Base-by-base conservation (phyloP, 495 filamentous ascomycete species). In the Xylaria scruposa region DNA sequence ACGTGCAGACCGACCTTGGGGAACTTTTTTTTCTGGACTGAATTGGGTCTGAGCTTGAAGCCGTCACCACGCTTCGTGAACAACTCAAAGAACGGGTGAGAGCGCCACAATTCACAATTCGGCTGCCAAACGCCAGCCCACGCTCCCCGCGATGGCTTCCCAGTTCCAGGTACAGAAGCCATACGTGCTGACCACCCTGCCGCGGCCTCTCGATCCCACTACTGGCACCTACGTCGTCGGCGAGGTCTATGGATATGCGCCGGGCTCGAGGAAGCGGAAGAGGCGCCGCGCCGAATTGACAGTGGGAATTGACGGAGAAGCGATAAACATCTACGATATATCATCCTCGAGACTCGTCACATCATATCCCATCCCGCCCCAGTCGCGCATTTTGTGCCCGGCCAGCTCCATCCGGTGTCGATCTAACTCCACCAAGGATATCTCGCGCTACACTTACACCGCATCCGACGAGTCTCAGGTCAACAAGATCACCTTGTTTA, bases 301-400 rank as follows among this genome's bases (percentile, higher is more conserved):
- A 15, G 90, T 96, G 10, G 93, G 92, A 10, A 90, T 97, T 76
- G 94, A 99, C 82, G 94, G 94, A 68, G 94, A 97, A 77, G 91
- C 93, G 17, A 86, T 98, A 17, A 96, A 94, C 78, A 90, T 99
- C 60, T 98, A 98, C 83, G 92, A 97, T 86, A 95, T 99, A 29
- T 90, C 92, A 78, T 91, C 90, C 1, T 89, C 93, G n/a, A 91
- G 90, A 69, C 87, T 95, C 42, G 85, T 95, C 33, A 92, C 93
- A 17, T 95, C 94, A 1, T 97, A 97, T 77, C 91, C 93, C 29
- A 83, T 97, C 63, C 92, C 94, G 51, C 94, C 94, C 24, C 90
- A 96, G 77, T 89, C 92, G 13, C 87, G 85, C 51, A 92, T 97
- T 78, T 91, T 91, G 67, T 93, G 93, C 74, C 84, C 92, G 51